Percentiles rank a stretch among this genome's conserved stretches.
These are phyloP conservation scores for Aspergillus diversus DNA, from an alignment of 495 filamentous ascomycete genomes.

Conservation along the genomic window DNA sequence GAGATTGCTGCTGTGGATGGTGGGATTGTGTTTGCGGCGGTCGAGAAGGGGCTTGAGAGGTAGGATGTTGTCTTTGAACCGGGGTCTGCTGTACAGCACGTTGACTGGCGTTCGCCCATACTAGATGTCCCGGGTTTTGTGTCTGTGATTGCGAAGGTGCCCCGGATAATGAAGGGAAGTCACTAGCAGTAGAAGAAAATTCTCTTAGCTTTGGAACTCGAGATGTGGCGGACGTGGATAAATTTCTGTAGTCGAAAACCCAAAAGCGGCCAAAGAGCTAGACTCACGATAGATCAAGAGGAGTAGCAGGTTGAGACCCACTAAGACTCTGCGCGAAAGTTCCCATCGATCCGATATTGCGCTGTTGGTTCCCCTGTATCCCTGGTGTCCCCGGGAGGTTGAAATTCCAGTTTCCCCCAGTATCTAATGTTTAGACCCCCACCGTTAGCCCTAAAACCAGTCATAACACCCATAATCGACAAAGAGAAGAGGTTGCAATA, in stretches of 20 bases:
- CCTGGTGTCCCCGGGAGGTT: slow-evolving; percentile 68
- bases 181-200: slow-evolving; percentile 50
- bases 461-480: slow-evolving; percentile 13
- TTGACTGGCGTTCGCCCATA: slow-evolving; percentile 70
- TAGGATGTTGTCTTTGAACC: slow-evolving; percentile 66
- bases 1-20: slow-evolving; percentile 61
- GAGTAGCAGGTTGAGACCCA: slow-evolving; percentile 73
- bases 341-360: slow-evolving; percentile 61
- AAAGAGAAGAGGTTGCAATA: slow-evolving; percentile 42
- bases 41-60: slow-evolving; percentile 50
- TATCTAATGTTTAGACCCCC: slow-evolving; percentile 52
- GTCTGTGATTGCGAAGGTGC: slow-evolving; percentile 66
- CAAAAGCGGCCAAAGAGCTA: slow-evolving; percentile 1
- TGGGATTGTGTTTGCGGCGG: slow-evolving; percentile 55
- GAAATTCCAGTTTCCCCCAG: slow-evolving; percentile 75
- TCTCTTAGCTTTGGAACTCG: slow-evolving; percentile 23
- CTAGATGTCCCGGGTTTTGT: slow-evolving; percentile 58
- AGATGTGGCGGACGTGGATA: slow-evolving; percentile 12
- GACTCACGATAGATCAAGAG: slow-evolving; percentile 83
- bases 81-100: slow-evolving; percentile 61
- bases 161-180: slow-evolving; percentile 83
- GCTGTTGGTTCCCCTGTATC: slow-evolving; percentile 61
- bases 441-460: slow-evolving; percentile 33
- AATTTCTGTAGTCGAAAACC: slow-evolving; percentile 9
- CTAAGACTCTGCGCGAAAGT: slow-evolving; percentile 85